These are phyloP conservation scores for Amphirosellinia nigrospora DNA, from an alignment of 495 filamentous ascomycete species.

Conservation along the genomic window DNA sequence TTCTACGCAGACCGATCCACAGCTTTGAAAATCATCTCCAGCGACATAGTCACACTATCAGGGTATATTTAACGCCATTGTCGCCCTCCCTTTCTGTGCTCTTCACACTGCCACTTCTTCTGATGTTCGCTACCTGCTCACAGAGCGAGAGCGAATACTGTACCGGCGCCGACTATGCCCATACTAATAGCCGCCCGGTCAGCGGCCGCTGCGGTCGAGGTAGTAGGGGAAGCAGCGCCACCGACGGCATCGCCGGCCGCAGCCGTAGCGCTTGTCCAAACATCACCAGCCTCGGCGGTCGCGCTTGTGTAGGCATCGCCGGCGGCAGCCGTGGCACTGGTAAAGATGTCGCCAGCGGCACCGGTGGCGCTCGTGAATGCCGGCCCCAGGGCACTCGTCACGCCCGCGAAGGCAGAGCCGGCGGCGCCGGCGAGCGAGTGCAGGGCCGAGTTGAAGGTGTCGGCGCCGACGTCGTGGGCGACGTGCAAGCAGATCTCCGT, in stretches of 20 bases:
- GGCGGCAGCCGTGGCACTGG: conserved; percentile 13
- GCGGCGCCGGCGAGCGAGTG: conserved; percentile 15
- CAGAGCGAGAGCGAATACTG: conserved; percentile 41
- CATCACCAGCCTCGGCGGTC: not conserved
- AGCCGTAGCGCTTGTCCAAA: not conserved
- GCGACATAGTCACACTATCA: not conserved
- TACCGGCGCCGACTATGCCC: conserved; percentile 34
- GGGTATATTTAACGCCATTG: not conserved
- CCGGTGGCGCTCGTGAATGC: conserved; percentile 13
- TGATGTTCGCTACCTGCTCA: conserved; percentile 24
- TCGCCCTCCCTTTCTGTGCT: not conserved
- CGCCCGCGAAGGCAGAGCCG: conserved; percentile 24
- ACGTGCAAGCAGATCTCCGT: conserved; percentile 30
- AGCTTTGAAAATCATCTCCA: not conserved
- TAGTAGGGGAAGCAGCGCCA: not conserved
- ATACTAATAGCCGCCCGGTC: conserved; percentile 30
- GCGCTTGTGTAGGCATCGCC: not conserved
- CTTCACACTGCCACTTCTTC: not conserved
- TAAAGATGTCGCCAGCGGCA: conserved; percentile 16
- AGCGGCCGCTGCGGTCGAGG: conserved; percentile 29
- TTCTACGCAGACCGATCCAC: not conserved
- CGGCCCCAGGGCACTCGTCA: not conserved
- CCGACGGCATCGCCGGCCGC: not conserved
- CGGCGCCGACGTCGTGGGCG: conserved; percentile 11
- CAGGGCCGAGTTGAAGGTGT: conserved; percentile 25